Evolutionary conservation across 2,329 filamentous ascomycete species (phyloP).

Genomic region (Fusarium pseudocircinatum): DNA sequence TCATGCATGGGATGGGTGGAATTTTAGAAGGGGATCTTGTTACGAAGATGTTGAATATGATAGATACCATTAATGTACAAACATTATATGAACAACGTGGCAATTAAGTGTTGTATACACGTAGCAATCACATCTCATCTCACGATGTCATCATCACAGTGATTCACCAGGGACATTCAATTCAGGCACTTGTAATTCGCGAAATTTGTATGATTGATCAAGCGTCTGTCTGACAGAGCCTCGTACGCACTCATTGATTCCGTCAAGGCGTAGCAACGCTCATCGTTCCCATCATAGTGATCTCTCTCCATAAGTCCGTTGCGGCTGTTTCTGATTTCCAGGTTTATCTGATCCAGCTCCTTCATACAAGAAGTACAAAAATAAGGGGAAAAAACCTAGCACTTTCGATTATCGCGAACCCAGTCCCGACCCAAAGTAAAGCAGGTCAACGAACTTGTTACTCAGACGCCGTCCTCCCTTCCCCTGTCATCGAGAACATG

Average conservation of each 20-base stretch:
- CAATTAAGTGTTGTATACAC: not conserved
- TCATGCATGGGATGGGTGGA: conserved; percentile 16
- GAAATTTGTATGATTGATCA: conserved; percentile 37
- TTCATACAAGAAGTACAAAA: conserved; percentile 34
- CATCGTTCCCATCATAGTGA: conserved; percentile 18
- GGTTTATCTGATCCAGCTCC: conserved; percentile 29
- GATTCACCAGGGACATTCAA: not conserved
- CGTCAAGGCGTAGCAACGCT: conserved; percentile 19
- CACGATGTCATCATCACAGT: not conserved
- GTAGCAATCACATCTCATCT: not conserved
- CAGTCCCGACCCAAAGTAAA: conserved; percentile 10
- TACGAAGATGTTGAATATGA: conserved; percentile 8
- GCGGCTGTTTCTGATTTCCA: conserved; percentile 21
- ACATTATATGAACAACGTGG: not conserved
- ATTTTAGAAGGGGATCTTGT: conserved; percentile 3
- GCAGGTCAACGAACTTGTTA: conserved; percentile 12
- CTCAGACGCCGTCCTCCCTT: conserved; percentile 15
- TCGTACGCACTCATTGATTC: conserved; percentile 23
- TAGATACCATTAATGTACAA: conserved; percentile 14
- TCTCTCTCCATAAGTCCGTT: conserved; percentile 10
- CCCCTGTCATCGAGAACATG: conserved; percentile 11
- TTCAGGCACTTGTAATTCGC: not conserved
- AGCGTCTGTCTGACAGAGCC: conserved; percentile 13
- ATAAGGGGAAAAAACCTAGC: conserved; percentile 13
- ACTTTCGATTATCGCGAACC: conserved; percentile 27